Evolutionary conservation across 140 eudicot genomes (phyloP).

Genomic region (Oenanthe javanica): DNA sequence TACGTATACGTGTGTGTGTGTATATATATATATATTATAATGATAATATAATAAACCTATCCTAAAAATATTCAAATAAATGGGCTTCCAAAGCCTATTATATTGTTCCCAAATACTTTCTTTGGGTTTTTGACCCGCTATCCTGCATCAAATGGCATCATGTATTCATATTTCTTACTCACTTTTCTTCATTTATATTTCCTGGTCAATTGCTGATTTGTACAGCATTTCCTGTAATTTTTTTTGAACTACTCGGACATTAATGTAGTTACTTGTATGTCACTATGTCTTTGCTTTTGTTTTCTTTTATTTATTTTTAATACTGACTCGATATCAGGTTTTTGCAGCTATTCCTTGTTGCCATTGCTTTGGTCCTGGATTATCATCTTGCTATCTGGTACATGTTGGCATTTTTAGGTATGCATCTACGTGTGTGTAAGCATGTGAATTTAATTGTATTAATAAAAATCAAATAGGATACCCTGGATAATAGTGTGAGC

Average conservation of each 20-base stretch:
- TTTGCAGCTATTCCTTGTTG: conserved; percentile 66
- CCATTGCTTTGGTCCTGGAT: conserved; percentile 60
- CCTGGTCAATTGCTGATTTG: neutral
- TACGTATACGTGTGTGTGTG: no score
- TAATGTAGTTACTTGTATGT: neutral
- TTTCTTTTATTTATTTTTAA: neutral
- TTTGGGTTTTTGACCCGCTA: no score
- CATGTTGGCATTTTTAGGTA: conserved; percentile 66
- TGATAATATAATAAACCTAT: no score
- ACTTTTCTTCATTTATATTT: neutral
- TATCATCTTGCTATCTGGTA: conserved; percentile 86
- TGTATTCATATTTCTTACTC: neutral
- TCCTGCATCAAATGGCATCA: neutral
- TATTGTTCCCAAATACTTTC: no score
- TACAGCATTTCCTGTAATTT: neutral
- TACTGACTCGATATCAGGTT: conserved; percentile 15
- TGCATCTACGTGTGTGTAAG: neutral
- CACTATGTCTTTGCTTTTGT: neutral
- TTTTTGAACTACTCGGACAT: neutral
- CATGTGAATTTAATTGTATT: neutral
- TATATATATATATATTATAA: no score
- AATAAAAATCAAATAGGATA: neutral
- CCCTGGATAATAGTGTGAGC: neutral
- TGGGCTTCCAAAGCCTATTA: no score
- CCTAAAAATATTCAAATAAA: no score